These are phyloP conservation scores for Taphrina flavorubra DNA, from an alignment of 1,139 yeast genomes.

Conservation along the genomic window DNA sequence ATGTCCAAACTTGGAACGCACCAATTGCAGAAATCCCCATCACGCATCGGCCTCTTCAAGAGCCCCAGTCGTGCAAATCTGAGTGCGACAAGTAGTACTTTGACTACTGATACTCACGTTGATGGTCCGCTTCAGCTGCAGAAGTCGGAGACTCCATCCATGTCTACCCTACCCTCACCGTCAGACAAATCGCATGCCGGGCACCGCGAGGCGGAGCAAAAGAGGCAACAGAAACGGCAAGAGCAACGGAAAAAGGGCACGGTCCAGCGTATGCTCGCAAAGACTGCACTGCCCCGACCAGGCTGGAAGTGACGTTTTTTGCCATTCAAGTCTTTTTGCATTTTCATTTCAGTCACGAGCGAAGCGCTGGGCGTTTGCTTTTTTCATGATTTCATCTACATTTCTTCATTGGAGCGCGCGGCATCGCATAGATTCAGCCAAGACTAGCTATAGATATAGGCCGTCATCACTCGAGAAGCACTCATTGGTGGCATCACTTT, in stretches of 20 bases:
- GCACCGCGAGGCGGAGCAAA: neutral
- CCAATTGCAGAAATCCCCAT: neutral
- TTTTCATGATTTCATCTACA: too few species aligned
- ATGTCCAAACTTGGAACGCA: neutral
- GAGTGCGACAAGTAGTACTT: neutral
- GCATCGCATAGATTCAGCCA: too few species aligned
- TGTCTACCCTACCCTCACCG: neutral
- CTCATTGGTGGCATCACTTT: neutral
- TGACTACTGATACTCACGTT: neutral
- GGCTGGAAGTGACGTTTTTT: slow-evolving; percentile 6
- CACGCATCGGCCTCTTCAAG: neutral
- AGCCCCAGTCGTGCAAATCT: neutral
- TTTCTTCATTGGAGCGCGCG: neutral
- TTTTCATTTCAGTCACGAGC: neutral
- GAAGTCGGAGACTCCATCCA: too few species aligned
- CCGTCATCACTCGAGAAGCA: neutral
- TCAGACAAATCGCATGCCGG: neutral
- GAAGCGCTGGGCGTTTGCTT: neutral
- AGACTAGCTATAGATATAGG: too few species aligned
- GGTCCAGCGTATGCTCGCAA: slow-evolving; percentile 12
- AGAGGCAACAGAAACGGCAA: slow-evolving; percentile 11
- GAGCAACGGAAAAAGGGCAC: slow-evolving; percentile 15
- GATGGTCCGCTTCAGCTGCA: too few species aligned
- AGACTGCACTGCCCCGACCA: slow-evolving; percentile 3
- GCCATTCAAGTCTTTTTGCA: neutral